Conservation (phyloP, 2,329 filamentous ascomycete genomes). For the Annulohypoxylon truncatum region DNA sequence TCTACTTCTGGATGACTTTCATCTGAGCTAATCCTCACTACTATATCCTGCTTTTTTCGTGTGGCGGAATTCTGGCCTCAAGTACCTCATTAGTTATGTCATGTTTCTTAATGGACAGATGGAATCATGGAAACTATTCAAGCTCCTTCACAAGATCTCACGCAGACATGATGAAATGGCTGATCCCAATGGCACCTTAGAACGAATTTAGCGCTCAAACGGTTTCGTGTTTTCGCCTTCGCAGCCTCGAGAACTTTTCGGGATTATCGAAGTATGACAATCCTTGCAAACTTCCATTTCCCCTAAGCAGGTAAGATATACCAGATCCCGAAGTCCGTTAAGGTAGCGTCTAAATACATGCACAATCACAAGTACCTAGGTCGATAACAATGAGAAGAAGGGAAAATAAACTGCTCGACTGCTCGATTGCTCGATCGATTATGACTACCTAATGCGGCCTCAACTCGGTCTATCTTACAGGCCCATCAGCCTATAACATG, state of each 20-base stretch:
- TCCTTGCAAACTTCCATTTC: slow-evolving; percentile 1
- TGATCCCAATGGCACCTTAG: background rate
- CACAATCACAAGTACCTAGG: background rate
- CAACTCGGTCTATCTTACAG: slow-evolving; percentile 34
- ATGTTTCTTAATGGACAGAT: background rate
- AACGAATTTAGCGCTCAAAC: background rate
- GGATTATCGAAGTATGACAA: background rate
- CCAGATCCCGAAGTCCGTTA: background rate
- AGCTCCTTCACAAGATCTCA: background rate
- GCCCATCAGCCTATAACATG: slow-evolving; percentile 22
- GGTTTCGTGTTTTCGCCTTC: background rate
- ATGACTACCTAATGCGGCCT: slow-evolving; percentile 22
- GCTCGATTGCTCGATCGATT: background rate
- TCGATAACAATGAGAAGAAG: background rate
- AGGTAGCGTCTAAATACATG: background rate
- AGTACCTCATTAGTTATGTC: background rate
- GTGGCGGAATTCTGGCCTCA: background rate
- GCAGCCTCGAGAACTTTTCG: background rate
- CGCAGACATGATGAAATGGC: slow-evolving; percentile 1
- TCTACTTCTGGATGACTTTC: background rate
- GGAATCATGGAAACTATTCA: background rate
- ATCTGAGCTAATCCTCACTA: background rate
- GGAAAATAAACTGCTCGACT: background rate
- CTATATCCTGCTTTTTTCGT: background rate
- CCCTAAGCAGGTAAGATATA: background rate